These are phyloP conservation scores for Aureobasidium sp. DNA, from an alignment of 2,329 filamentous ascomycete species.

Conservation along the genomic window DNA sequence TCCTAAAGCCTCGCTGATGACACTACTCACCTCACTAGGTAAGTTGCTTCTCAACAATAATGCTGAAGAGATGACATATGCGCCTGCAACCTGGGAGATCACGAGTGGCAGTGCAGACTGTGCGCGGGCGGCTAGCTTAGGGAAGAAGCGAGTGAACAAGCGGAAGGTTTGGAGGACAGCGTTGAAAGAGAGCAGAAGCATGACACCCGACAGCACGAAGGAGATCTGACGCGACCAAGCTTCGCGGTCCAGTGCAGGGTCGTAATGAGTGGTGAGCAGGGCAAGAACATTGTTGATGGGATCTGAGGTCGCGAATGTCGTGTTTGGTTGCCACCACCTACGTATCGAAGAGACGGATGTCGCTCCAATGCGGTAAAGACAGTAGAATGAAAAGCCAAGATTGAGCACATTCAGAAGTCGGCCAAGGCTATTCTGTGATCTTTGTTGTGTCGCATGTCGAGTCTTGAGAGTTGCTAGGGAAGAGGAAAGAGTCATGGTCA, in stretches of 20 bases:
- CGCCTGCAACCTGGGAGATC: slow-evolving; percentile 72
- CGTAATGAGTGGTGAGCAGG: slow-evolving; percentile 74
- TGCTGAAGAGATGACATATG: slow-evolving; percentile 76
- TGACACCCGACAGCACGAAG: slow-evolving; percentile 74
- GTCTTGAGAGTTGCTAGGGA: slow-evolving; percentile 58
- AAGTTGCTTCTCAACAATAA: slow-evolving; percentile 72
- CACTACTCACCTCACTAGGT: slow-evolving; percentile 67
- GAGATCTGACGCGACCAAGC: slow-evolving; percentile 82
- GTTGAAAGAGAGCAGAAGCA: slow-evolving; percentile 74
- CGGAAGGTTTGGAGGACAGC: slow-evolving; percentile 80
- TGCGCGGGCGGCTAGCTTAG: slow-evolving; percentile 62
- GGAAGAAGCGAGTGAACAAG: slow-evolving; percentile 69
- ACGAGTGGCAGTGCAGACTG: slow-evolving; percentile 73
- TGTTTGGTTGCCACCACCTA: slow-evolving; percentile 41
- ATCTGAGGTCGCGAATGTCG: slow-evolving; percentile 62
- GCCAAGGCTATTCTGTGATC: slow-evolving; percentile 61
- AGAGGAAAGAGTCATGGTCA: slow-evolving; percentile 64
- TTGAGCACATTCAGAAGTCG: slow-evolving; percentile 56
- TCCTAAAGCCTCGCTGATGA: slow-evolving; percentile 69
- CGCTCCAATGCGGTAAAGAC: slow-evolving; percentile 72
- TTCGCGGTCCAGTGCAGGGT: slow-evolving; percentile 71
- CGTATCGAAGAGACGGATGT: slow-evolving; percentile 63
- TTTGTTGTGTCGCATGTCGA: slow-evolving; percentile 56
- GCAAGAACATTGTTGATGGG: slow-evolving; percentile 79
- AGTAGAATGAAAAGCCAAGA: slow-evolving; percentile 72